Conservation (phyloP, 257 asterid genomes). For the Lycium barbarum region DNA sequence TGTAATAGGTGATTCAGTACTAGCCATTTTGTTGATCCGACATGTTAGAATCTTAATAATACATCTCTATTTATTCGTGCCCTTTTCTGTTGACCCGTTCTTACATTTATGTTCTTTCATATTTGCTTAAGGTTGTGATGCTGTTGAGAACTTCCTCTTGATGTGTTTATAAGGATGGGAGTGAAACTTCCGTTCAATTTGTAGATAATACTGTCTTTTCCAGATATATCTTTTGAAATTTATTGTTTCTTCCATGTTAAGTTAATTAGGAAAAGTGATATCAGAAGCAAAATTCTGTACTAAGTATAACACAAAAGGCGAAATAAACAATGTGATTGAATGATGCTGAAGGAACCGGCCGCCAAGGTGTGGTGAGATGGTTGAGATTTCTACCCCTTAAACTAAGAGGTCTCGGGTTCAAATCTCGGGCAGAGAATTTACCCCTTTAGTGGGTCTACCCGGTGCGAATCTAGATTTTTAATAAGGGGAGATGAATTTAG, state of each 20-base stretch:
- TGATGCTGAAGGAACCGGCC: neutral
- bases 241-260: neutral
- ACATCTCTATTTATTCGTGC: neutral
- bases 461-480: neutral
- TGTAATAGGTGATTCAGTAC: constrained; percentile 11
- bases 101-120: neutral
- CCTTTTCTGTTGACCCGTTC: neutral
- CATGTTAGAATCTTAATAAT: constrained; percentile 11
- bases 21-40: constrained; percentile 1
- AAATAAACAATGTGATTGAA: neutral
- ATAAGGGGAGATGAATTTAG: neutral
- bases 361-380: neutral
- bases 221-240: neutral
- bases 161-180: neutral
- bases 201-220: neutral
- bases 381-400: neutral
- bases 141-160: neutral
- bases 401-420: neutral
- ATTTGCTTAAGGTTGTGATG: neutral
- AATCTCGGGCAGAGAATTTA: no score
- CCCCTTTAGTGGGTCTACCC: neutral
- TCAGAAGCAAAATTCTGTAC: neutral
- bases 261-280: neutral
- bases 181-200: neutral
- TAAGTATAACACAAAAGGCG: neutral